phyloP scores from a whole-genome alignment of 2,329 filamentous ascomycete species.

The Paecilomyces sp. region DNA sequence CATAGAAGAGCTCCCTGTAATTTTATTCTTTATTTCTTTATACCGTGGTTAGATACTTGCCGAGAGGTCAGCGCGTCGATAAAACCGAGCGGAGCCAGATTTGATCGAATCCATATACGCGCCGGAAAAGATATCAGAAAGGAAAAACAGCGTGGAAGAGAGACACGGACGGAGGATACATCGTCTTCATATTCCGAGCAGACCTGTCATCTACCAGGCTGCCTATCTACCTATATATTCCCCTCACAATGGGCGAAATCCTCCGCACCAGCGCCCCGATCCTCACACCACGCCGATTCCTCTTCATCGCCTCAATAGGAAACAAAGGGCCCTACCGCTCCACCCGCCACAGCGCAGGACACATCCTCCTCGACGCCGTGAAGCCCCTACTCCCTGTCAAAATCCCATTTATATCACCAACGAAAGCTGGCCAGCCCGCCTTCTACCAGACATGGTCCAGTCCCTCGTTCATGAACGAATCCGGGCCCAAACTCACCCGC shows the following conservation, averaged over 20 bases:
- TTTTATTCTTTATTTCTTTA: not conserved
- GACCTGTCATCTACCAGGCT: not conserved
- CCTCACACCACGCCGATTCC: conserved; percentile 25
- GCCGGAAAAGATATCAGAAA: not conserved
- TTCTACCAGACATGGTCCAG: conserved; percentile 55
- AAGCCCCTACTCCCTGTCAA: conserved; percentile 38
- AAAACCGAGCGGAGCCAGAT: not conserved
- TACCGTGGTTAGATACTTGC: not conserved
- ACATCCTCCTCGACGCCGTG: conserved; percentile 63
- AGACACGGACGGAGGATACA: too few relatives aligned
- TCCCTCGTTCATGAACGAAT: conserved; percentile 75
- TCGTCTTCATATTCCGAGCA: not conserved
- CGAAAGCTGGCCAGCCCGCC: conserved; percentile 21
- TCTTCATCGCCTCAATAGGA: conserved; percentile 80
- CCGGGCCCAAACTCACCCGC: conserved; percentile 61
- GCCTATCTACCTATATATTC: not conserved
- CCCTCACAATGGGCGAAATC: not conserved
- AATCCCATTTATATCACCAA: conserved; percentile 37
- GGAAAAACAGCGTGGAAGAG: not conserved
- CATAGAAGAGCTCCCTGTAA: too few relatives aligned
- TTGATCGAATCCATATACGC: not conserved
- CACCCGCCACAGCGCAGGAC: conserved; percentile 82
- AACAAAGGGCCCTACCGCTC: conserved; percentile 64
- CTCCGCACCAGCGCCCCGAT: not conserved
- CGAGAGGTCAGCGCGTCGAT: not conserved